Conservation (phyloP, 2,329 filamentous ascomycete species). For the Ceratocystis lukuohia region DNA sequence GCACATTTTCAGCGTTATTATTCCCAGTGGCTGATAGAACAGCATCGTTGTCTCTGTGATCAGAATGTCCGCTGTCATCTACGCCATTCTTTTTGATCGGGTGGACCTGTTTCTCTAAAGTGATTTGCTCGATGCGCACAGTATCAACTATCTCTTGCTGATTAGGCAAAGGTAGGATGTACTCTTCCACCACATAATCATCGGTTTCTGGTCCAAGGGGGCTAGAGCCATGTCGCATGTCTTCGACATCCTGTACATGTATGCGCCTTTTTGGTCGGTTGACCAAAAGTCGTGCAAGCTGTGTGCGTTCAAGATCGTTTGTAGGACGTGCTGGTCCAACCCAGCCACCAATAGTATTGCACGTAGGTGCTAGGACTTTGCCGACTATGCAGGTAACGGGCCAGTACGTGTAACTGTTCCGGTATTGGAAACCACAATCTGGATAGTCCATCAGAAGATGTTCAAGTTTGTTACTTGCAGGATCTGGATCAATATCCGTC, state of each 20-base stretch:
- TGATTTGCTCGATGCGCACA: slow-evolving; percentile 56
- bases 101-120: slow-evolving; percentile 33
- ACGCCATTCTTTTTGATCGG: background rate
- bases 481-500: slow-evolving; percentile 60
- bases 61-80: background rate
- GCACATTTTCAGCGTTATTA: slow-evolving; percentile 21
- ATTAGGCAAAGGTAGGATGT: slow-evolving; percentile 43
- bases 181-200: slow-evolving; percentile 53
- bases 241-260: slow-evolving; percentile 45
- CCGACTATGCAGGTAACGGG: slow-evolving; percentile 57
- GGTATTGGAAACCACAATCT: slow-evolving; percentile 62
- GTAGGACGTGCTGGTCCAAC: slow-evolving; percentile 58
- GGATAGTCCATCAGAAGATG: slow-evolving; percentile 56
- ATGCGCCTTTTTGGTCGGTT: slow-evolving; percentile 43
- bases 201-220: slow-evolving; percentile 52
- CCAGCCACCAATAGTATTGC: slow-evolving; percentile 59
- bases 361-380: slow-evolving; percentile 61
- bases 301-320: slow-evolving; percentile 50
- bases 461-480: slow-evolving; percentile 49
- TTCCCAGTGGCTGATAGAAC: slow-evolving; percentile 19
- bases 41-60: background rate
- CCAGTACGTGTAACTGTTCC: slow-evolving; percentile 64
- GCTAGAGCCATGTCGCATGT: slow-evolving; percentile 54
- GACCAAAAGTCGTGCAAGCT: slow-evolving; percentile 56
- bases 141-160: slow-evolving; percentile 47